Conservation (phyloP, 1,284 basidiomycete species). For the Puccinia novopanici region DNA sequence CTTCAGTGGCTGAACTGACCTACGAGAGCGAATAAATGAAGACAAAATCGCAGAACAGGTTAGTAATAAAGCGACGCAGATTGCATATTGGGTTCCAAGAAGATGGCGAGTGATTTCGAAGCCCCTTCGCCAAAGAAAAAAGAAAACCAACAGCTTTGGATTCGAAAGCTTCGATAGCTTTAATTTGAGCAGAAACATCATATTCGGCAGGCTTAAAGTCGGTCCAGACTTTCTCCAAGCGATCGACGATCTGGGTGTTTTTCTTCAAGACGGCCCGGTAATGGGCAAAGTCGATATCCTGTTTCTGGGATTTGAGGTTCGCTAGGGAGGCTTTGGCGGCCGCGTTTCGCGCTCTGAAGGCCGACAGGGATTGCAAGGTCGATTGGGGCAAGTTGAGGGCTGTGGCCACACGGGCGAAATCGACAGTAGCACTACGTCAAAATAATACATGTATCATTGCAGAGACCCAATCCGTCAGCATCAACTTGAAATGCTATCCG, state of each 20-base stretch:
- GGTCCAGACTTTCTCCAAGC: slow-evolving; percentile 85
- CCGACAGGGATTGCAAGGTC: slow-evolving; percentile 69
- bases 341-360: slow-evolving; percentile 92
- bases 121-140: too few relatives aligned
- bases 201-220: slow-evolving; percentile 96
- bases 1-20: slow-evolving; percentile 88
- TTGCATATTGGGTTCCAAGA: neutral
- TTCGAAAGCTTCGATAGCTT: slow-evolving; percentile 96
- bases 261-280: slow-evolving; percentile 83
- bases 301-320: slow-evolving; percentile 66
- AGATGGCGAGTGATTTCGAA: neutral
- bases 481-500: neutral
- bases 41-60: neutral
- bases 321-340: slow-evolving; percentile 69
- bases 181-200: slow-evolving; percentile 85
- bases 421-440: slow-evolving; percentile 21
- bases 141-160: slow-evolving; percentile 87
- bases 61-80: neutral
- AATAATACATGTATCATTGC: neutral
- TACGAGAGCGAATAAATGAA: slow-evolving; percentile 58
- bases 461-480: neutral
- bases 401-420: slow-evolving; percentile 56
- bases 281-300: slow-evolving; percentile 74
- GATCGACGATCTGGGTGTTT: slow-evolving; percentile 87
- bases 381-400: slow-evolving; percentile 59